These are phyloP conservation scores for Phytopythium sindhum DNA, from an alignment of 352 stramenopile genomes.

Conservation along the genomic window DNA sequence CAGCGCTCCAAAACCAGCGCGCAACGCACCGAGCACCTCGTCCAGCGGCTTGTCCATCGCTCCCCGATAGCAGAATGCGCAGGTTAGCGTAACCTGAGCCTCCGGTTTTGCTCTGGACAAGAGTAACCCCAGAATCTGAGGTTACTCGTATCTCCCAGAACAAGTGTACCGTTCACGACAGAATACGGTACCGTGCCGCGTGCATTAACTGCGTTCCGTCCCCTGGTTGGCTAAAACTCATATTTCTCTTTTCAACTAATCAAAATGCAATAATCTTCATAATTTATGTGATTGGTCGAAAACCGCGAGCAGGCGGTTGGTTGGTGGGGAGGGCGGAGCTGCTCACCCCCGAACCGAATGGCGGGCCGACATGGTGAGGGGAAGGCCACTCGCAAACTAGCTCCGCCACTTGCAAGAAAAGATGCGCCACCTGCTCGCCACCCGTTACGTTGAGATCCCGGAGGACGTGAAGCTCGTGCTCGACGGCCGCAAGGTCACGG, in stretches of 20 bases:
- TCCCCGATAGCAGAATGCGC: too few relatives aligned
- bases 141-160: too few relatives aligned
- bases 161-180: neutral
- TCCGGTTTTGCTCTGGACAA: too few relatives aligned
- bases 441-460: slow-evolving; percentile 92
- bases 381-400: slow-evolving; percentile 65
- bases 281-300: slow-evolving; percentile 9
- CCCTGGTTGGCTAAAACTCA: neutral
- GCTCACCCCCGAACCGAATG: neutral
- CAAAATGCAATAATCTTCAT: neutral
- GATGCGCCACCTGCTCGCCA: slow-evolving; percentile 91
- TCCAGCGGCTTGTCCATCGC: slow-evolving; percentile 4
- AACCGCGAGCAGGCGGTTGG: slow-evolving; percentile 1
- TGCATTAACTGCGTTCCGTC: neutral
- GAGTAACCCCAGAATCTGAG: too few relatives aligned
- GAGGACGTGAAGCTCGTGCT: slow-evolving; percentile 93
- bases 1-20: neutral
- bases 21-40: neutral
- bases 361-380: neutral
- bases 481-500: slow-evolving; percentile 94
- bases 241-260: neutral
- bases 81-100: neutral
- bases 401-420: slow-evolving; percentile 49
- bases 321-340: slow-evolving; percentile 10
- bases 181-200: neutral